These are phyloP conservation scores for Dichotomocladium elegans DNA, from an alignment of 371 early-diverging fungal species.

Conservation along the genomic window DNA sequence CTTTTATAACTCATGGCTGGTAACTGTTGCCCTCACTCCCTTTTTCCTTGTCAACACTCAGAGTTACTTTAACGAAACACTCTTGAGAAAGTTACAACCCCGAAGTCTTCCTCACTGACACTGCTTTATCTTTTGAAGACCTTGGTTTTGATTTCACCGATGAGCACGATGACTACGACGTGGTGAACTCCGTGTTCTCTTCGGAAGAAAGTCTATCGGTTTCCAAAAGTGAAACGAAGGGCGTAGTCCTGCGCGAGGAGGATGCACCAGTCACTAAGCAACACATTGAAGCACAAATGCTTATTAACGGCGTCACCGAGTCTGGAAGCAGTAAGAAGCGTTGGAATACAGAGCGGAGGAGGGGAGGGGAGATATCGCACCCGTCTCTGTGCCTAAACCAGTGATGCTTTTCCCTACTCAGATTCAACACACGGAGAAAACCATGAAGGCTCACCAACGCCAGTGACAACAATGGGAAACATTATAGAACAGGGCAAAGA, in stretches of 20 bases:
- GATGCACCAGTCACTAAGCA: too few species aligned
- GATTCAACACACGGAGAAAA: too few species aligned
- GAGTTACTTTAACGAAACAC: not conserved
- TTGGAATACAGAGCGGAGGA: too few species aligned
- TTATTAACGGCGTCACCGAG: too few species aligned
- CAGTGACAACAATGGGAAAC: too few species aligned
- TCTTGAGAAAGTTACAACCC: not conserved
- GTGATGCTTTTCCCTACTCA: too few species aligned
- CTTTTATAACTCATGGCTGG: slow-evolving; percentile 9
- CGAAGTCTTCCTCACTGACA: not conserved
- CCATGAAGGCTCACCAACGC: too few species aligned
- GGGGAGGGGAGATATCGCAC: too few species aligned
- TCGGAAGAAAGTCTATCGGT: slow-evolving; percentile 2
- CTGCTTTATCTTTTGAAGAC: slow-evolving; percentile 18
- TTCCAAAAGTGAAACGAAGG: not conserved
- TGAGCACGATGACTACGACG: slow-evolving; percentile 30
- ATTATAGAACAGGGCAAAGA: slow-evolving; percentile 1
- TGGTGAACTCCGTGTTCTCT: not conserved
- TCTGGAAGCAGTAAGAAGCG: too few species aligned
- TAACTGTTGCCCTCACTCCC: slow-evolving; percentile 1
- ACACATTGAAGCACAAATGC: too few species aligned
- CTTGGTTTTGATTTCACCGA: slow-evolving; percentile 47
- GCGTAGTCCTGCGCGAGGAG: too few species aligned
- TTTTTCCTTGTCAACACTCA: not conserved
- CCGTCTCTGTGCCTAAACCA: too few species aligned